phyloP scores from a whole-genome alignment of 768 basidiomycete genomes.

The Mycena rebaudengoi region DNA sequence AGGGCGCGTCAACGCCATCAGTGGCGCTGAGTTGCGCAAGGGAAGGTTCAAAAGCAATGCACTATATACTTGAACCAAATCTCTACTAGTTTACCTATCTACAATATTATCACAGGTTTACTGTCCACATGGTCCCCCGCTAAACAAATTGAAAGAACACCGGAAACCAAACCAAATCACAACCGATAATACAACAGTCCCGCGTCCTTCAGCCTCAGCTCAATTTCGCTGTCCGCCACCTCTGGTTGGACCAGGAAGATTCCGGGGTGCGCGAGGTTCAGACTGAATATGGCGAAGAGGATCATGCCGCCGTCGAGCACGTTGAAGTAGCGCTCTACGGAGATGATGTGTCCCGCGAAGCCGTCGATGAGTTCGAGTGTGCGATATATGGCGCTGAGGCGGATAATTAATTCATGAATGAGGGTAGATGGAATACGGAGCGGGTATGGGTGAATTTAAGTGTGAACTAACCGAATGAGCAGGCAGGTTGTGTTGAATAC shows the following conservation, averaged over 20 bases:
- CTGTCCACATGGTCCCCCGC: no score
- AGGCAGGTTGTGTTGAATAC: constrained; percentile 22
- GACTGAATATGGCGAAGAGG: constrained; percentile 11
- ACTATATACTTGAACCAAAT: no score
- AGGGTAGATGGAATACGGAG: neutral
- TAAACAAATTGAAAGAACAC: no score
- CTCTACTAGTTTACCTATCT: no score
- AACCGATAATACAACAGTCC: constrained; percentile 19
- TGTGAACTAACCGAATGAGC: constrained; percentile 19
- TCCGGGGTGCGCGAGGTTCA: constrained; percentile 21
- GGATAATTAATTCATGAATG: neutral
- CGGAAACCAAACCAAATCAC: neutral
- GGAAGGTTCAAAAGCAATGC: no score
- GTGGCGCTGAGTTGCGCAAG: no score
- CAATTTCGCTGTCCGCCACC: constrained; percentile 12
- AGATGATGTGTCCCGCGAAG: constrained; percentile 21
- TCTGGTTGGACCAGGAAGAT: neutral
- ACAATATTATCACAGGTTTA: no score
- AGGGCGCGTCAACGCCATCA: no score
- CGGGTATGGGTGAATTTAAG: no score
- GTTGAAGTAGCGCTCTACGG: constrained; percentile 16
- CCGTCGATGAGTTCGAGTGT: constrained; percentile 21
- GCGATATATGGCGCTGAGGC: constrained; percentile 15
- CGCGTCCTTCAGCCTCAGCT: constrained; percentile 17
- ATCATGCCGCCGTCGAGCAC: constrained; percentile 20